Percentiles rank a stretch among this genome's conserved stretches.
phyloP scores from a whole-genome alignment of 768 basidiomycete genomes.

The Boletus subparvulus region DNA sequence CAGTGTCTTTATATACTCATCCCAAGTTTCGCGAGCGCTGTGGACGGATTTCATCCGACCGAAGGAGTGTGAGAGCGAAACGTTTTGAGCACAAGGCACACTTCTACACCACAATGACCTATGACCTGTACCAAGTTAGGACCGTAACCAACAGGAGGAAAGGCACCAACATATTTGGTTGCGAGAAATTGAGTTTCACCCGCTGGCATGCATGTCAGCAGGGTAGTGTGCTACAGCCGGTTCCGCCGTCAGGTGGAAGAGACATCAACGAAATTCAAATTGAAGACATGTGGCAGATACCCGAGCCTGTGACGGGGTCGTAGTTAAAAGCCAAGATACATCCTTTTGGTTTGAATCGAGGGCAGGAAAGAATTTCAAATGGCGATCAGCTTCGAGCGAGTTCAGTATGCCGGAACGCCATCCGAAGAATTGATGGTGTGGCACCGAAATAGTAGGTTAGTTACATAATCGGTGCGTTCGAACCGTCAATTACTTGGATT shows the following conservation, averaged over 20 bases:
- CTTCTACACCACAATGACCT: not conserved
- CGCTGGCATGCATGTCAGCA: constrained; percentile 3
- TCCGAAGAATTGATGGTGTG: constrained; percentile 3
- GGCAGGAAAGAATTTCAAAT: not conserved
- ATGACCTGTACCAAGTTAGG: not conserved
- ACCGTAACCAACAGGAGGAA: not conserved
- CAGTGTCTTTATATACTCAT: constrained; percentile 15
- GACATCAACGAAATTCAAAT: constrained; percentile 9
- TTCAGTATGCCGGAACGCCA: not conserved
- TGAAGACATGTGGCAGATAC: not conserved
- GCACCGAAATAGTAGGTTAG: not conserved
- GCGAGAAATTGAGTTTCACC: not conserved
- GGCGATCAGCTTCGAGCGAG: not conserved
- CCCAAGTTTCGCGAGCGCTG: not conserved
- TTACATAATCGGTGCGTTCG: not conserved
- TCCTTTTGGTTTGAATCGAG: not conserved
- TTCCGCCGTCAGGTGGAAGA: not conserved
- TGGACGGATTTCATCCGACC: not conserved
- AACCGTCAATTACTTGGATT: no score
- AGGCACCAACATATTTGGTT: not conserved
- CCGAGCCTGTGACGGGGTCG: not conserved
- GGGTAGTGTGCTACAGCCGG: not conserved
- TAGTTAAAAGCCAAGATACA: not conserved
- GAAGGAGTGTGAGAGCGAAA: constrained; percentile 1
- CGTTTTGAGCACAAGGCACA: not conserved